These are phyloP conservation scores for Aspergillus hortae DNA, from an alignment of 2,329 filamentous ascomycete species.

Conservation along the genomic window DNA sequence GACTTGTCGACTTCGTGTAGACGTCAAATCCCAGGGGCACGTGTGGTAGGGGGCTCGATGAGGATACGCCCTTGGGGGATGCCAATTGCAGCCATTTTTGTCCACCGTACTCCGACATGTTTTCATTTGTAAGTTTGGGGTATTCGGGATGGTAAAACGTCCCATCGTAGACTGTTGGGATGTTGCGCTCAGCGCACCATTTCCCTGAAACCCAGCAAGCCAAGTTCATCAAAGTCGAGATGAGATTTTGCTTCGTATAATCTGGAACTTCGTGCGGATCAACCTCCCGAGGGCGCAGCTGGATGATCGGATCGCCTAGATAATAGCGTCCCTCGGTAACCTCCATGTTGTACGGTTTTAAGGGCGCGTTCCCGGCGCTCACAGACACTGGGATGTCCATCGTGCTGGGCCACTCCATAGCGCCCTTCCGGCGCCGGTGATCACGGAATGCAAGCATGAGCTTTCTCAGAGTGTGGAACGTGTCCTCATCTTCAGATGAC, in stretches of 20 bases:
- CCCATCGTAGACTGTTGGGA: conserved; percentile 34
- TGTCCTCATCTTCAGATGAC: conserved; percentile 31
- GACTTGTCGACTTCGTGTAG: conserved; percentile 59
- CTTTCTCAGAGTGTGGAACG: conserved; percentile 33
- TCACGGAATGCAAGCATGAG: conserved; percentile 39
- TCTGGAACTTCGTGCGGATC: conserved; percentile 38
- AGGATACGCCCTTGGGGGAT: conserved; percentile 40
- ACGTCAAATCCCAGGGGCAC: conserved; percentile 48
- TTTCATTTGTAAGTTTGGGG: conserved; percentile 35
- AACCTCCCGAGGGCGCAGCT: conserved; percentile 22
- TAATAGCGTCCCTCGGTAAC: conserved; percentile 28
- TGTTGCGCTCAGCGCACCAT: conserved; percentile 36
- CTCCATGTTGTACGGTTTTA: conserved; percentile 28
- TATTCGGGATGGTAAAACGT: conserved; percentile 40
- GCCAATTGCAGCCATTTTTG: conserved; percentile 35
- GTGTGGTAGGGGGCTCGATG: conserved; percentile 49
- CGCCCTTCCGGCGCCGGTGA: conserved; percentile 36
- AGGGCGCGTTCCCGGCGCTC: conserved; percentile 18
- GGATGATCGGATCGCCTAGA: conserved; percentile 43
- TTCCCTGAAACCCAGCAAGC: conserved; percentile 39
- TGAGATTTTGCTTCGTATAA: conserved; percentile 36
- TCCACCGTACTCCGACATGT: conserved; percentile 40
- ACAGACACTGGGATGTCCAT: conserved; percentile 22
- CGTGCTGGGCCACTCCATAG: conserved; percentile 30
- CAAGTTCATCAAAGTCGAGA: conserved; percentile 54